Evolutionary conservation across 129 eudicot species (phyloP).

Genomic region (Saposhnikovia divaricata): DNA sequence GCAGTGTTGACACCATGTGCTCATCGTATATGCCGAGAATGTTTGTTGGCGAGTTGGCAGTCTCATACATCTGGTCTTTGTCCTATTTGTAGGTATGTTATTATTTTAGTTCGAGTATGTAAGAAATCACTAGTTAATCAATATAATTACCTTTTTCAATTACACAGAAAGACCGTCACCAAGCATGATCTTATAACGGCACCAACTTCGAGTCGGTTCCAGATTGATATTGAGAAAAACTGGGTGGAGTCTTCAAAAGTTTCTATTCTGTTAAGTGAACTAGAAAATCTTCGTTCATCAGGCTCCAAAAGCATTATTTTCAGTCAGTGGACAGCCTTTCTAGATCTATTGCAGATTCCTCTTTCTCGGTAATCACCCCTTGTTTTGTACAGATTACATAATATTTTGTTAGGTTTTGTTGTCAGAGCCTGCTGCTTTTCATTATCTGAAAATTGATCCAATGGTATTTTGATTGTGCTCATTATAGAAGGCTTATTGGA

Average conservation of each 20-base stretch:
- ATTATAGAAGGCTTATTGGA: background rate
- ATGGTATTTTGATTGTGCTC: background rate
- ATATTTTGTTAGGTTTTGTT: background rate
- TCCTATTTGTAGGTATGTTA: slow-evolving; percentile 90
- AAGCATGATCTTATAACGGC: slow-evolving; percentile 90
- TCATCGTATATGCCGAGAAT: slow-evolving; percentile 90
- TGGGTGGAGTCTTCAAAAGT: slow-evolving; percentile 96
- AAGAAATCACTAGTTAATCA: background rate
- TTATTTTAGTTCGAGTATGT: background rate
- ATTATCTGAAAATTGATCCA: background rate
- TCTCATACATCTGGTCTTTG: slow-evolving; percentile 60
- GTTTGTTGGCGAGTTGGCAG: slow-evolving; percentile 90
- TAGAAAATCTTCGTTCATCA: slow-evolving; percentile 44
- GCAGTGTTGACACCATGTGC: slow-evolving; percentile 99
- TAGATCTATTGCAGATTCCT: slow-evolving; percentile 86
- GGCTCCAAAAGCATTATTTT: slow-evolving; percentile 87
- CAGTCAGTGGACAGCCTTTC: slow-evolving; percentile 98
- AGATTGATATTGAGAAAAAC: slow-evolving; percentile 69
- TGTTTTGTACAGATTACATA: background rate
- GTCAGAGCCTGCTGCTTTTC: background rate
- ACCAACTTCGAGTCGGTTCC: slow-evolving; percentile 82
- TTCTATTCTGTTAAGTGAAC: slow-evolving; percentile 56
- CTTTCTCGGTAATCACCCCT: slow-evolving; percentile 50
- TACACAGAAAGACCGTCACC: slow-evolving; percentile 57
- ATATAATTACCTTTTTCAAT: slow-evolving; percentile 2